These are phyloP conservation scores for Erysimum cheiranthoides DNA, from an alignment of 345 rosid genomes.

Conservation along the genomic window DNA sequence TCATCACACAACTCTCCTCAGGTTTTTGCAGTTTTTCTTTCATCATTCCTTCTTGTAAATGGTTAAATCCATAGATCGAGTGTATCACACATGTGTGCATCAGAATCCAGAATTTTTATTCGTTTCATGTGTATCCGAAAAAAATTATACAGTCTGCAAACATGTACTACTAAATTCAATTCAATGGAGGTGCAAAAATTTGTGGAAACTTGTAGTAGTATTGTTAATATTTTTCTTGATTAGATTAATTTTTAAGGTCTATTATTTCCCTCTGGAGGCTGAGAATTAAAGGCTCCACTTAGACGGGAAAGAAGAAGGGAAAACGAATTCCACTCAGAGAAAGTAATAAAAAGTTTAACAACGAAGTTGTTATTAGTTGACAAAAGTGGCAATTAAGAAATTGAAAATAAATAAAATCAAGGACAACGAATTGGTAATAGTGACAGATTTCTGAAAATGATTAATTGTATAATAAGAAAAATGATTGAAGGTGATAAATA, in stretches of 20 bases:
- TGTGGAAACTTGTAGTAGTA: not conserved
- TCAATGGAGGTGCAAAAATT: not conserved
- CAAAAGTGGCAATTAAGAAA: slow-evolving; percentile 8
- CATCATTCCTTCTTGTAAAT: slow-evolving; percentile 10
- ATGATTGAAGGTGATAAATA: not conserved
- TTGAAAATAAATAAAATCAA: not conserved
- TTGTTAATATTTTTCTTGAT: not conserved
- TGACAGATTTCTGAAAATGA: slow-evolving; percentile 4
- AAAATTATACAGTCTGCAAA: slow-evolving; percentile 4
- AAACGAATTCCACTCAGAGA: slow-evolving; percentile 17
- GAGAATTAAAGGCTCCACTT: slow-evolving; percentile 26
- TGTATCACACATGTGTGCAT: slow-evolving; percentile 15
- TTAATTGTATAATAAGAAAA: slow-evolving; percentile 7
- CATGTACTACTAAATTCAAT: not conserved
- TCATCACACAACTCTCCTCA: slow-evolving; percentile 1
- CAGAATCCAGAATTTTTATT: not conserved
- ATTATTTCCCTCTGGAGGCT: slow-evolving; percentile 27
- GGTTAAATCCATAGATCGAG: slow-evolving; percentile 16
- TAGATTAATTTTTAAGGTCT: not conserved
- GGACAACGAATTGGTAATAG: slow-evolving; percentile 22
- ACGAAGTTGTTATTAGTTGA: slow-evolving; percentile 36
- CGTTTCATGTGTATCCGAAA: slow-evolving; percentile 8
- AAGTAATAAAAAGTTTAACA: slow-evolving; percentile 36
- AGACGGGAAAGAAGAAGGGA: not conserved
- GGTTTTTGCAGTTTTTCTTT: not conserved